Base-by-base conservation (phyloP, 208 protist genomes). In the Trypanosoma rangeli region DNA sequence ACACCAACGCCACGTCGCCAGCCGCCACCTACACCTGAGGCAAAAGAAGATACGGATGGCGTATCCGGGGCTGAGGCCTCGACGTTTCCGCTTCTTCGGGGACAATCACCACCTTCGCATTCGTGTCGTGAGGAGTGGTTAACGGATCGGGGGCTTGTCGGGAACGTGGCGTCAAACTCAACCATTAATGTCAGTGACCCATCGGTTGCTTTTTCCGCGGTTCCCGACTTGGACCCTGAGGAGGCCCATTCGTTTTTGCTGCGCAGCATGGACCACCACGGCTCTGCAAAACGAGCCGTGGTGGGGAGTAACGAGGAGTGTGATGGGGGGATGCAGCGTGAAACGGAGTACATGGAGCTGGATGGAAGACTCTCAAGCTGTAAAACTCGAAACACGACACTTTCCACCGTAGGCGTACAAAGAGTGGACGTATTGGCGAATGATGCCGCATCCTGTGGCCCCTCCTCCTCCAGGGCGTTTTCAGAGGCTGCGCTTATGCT, bases 131-230 rank as follows among this genome's bases (percentile, higher is more conserved):
- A 16, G n/a, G 29, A 48, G 31, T 46, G 13, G 24, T 24, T 29
- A 20, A 24, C 42, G 29, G 46, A 26, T 57, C 22, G 29, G 15
- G 20, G 20, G 39, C 3, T 42, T 50, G n/a, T 57, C 1, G 57
- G 52, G 24, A 66, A 13, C 37, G 26, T 29, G 16, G 20, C 26
- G 10, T 46, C 29, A 48, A 65, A 65, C 49, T 65, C 68, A 50
- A 65, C 58, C 31, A 64, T 69, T 42, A 63, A 75, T 39, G 37
- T 75, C 33, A 69, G 61, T 54, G 63, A 64, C 52, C 70, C 70
- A 31, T 75, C 70, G 13, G 48, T 69, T 58, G 48, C 35, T 53
- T 39, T 31, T 28, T 75, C 54, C 33, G 52, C 28, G 2, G 15
- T 49, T 39, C 44, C 55, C 29, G 68, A 73, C 16, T 58, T 52